Evolutionary conservation across 1,284 basidiomycete species (phyloP), one percentile per base, ranked within the genome.

Genomic region (Ustilago crameri): DNA sequence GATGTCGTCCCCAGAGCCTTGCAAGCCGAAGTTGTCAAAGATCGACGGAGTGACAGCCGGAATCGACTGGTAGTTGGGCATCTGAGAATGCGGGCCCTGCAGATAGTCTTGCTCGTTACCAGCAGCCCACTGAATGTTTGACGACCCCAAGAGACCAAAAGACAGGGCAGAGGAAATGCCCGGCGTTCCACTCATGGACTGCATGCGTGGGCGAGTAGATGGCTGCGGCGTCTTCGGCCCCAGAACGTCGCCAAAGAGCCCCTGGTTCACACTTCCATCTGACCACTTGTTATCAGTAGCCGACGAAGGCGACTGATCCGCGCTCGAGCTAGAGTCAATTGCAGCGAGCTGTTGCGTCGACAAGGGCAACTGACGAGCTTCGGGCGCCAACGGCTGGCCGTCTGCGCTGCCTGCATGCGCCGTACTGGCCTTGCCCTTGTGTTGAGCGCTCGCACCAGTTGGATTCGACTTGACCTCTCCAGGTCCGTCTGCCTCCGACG

Each of bases 311-410:
- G 69, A 72, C 5, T 55, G 63, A 8, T 63, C 63, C 9, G 56
- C 24, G 20, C 53, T 55, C 27, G 68, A 62, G 20, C 53, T 52
- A 10, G 56, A 49, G 3, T 56, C 49, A 32, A 64, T 65, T 12
- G 45, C 45, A n/a, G 65, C 70, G 14, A 73, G 61, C 57, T 73
- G 70, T 17, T 37, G 32, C 14, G 70, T 73, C 26, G 70, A 73
- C 30, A 73, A 46, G 17, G 70, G 70, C 38, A 68, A 24, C 48
- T 56, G 60, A 22, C 64, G 43, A n/a, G 63, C 64, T 43, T 67
- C 57, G 1, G 50, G 57, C 20, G 38, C 54, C 23, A 58, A n/a
- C 5, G 65, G 55, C 38, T 62, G 54, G 18, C 27, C 51, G 18
- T 49, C 43, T 7, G 26, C 50, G 17, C 51, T 53, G 3, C 53